Base-by-base conservation (phyloP, 441 rosid species). In the Adansonia grandidieri region DNA sequence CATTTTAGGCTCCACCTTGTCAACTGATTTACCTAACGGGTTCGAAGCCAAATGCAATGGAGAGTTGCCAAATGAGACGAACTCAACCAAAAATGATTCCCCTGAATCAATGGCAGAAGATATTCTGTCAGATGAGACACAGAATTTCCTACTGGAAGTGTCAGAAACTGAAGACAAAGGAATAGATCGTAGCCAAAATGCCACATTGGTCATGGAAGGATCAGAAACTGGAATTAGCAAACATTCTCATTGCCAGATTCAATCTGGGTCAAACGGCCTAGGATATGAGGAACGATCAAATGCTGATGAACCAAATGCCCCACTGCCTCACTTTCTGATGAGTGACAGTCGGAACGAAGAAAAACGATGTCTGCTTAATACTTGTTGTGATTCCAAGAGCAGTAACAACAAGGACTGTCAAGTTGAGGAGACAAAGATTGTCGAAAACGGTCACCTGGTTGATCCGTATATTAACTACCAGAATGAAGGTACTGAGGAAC, bases 401-500 rank as follows among this genome's bases (percentile, higher is more conserved):
- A 28, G 32, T 28, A 28, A 28, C 32, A 28, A 72, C 1, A 47
- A 72, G 73, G 78, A 44, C 40, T 54, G 19, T 24, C 76, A 78
- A 74, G 53, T 19, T 57, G 14, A 61, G 77, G 77, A 79, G 84
- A 79, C 65, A 37, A 28, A 44, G 32, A 71, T 69, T 71, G 24
- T 42, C 1, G 88, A 81, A 45, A 70, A 74, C 42, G 65, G 76
- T 57, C 48, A 56, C 62, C 48, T 8, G 20, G 73, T 61, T 74
- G 79, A 76, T 67, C 75, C 5, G 28, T 58, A 20, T 0, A 22
- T 32, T 19, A 68, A 67, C 24, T 22, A 72, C 22, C 82, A 71
- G 66, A 76, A 71, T 60, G 81, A 84, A 77, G 77, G 66, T 74
- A 73, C 76, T 6, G 68, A 54, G 58, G 84, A 76, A 58, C 53